Conservation (phyloP, 2,329 filamentous ascomycete genomes). For the Fusarium longipes region DNA sequence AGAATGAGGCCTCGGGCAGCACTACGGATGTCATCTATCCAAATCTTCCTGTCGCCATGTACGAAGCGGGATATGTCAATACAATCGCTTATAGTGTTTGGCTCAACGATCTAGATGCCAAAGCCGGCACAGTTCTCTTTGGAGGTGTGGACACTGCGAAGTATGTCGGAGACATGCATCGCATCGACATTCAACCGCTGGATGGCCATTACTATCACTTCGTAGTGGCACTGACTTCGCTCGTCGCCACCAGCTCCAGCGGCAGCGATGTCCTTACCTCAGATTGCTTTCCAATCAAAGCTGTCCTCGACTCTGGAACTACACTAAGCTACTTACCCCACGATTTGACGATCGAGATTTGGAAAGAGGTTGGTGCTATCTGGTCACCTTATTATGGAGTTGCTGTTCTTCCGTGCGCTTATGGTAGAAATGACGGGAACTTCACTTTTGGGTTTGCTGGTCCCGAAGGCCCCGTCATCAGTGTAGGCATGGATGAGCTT, state of each 20-base stretch:
- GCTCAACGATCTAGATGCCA: conserved; percentile 69
- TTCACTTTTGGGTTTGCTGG: conserved; percentile 67
- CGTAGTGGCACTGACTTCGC: conserved; percentile 59
- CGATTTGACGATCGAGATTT: conserved; percentile 64
- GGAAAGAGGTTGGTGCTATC: conserved; percentile 65
- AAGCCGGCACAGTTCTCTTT: conserved; percentile 78
- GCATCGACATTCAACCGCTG: conserved; percentile 65
- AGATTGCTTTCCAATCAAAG: conserved; percentile 61
- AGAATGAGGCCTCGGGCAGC: conserved; percentile 60
- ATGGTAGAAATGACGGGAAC: conserved; percentile 57
- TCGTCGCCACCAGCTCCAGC: conserved; percentile 60
- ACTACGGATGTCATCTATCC: conserved; percentile 54
- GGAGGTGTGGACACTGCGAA: conserved; percentile 84
- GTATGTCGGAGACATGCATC: conserved; percentile 71
- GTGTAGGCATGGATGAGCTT: conserved; percentile 66
- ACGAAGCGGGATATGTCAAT: conserved; percentile 71
- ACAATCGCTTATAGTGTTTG: conserved; percentile 78
- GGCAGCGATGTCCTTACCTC: conserved; percentile 62
- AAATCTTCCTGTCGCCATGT: conserved; percentile 74
- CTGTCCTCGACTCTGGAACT: conserved; percentile 80
- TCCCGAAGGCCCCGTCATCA: conserved; percentile 60
- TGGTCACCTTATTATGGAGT: conserved; percentile 53
- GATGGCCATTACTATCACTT: conserved; percentile 59
- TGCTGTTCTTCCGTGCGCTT: conserved; percentile 63
- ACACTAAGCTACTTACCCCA: conserved; percentile 77